Evolutionary conservation across 352 stramenopile genomes (phyloP), one percentile per base, ranked within the genome.

Genomic region (Globisporangium solare): DNA sequence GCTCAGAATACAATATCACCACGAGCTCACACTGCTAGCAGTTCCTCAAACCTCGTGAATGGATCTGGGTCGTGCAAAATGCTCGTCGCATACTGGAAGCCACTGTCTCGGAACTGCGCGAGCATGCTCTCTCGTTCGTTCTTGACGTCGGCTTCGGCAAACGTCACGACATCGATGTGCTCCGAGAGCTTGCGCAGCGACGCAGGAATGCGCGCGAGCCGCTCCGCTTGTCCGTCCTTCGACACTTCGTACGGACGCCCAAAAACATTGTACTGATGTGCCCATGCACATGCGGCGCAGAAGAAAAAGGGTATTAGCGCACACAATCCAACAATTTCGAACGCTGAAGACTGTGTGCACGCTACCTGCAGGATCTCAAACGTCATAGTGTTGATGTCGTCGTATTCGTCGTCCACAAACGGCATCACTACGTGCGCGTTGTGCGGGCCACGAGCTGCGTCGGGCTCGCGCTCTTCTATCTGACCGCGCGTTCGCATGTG

Each of bases 211-310:
- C 73, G 82, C 37, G 66, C 54, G 40, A 94, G 59, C 11, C 84
- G 79, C 62, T 86, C 80, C 15, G 48, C 58, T 48, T 94, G 84
- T 8, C 81, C 84, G 61, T 94, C 84, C 1, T 71, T 65, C 10
- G 81, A 92, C 18, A 94, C 75, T 61, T 87, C 66, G 42, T 71
- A 73, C 20, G 83, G 81, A 4, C 83, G 70, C 3, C 79, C 81
- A 62, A 94, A 94, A 6, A 92, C 60, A 59, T 94, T 94, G 71
- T 94, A 94, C 73, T 94, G 50, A n/a, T 15, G 55, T n/a, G n/a
- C n/a, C 27, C 12, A 58, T 11, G 31, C 14, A 54, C 7, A 0
- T 14, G 0, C 47, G 35, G 14, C 13, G 39, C 47, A 27, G 3
- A 17, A 6, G 41, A 13, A 27, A 1, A 17, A 6, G 41, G 12